Evolutionary conservation across 2,329 filamentous ascomycete species (phyloP).

Genomic region (Cladosporium colombiae): DNA sequence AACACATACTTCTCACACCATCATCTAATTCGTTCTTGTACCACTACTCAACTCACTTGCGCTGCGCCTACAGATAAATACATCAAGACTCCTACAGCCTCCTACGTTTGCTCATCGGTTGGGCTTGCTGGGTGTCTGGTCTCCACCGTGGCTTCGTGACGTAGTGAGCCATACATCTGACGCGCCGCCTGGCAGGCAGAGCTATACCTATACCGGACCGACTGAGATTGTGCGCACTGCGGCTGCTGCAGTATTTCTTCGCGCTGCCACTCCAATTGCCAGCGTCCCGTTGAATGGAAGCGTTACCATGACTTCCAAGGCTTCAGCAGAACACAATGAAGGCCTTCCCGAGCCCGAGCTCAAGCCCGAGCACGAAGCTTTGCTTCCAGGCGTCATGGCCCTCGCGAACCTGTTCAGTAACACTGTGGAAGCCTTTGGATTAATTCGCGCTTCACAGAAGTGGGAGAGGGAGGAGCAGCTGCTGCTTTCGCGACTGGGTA

Average conservation of each 20-base stretch:
- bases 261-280: not conserved
- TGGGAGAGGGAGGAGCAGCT: constrained; percentile 47
- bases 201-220: constrained; percentile 5
- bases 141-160: constrained; percentile 1
- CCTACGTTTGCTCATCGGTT: not conserved
- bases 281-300: not conserved
- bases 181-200: not conserved
- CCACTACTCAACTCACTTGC: not conserved
- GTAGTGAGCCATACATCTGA: constrained; percentile 8
- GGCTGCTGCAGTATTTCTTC: not conserved
- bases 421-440: constrained; percentile 50
- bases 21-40: not conserved
- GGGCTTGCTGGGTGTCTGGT: not conserved
- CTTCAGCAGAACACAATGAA: constrained; percentile 18
- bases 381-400: constrained; percentile 43
- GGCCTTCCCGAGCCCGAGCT: constrained; percentile 17
- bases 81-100: not conserved
- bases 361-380: constrained; percentile 32
- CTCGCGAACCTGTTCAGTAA: constrained; percentile 50
- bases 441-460: constrained; percentile 46
- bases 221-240: not conserved
- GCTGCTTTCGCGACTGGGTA: constrained; percentile 45
- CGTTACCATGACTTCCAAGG: constrained; percentile 10
- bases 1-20: not conserved
- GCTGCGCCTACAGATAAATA: not conserved